Conservation (phyloP, 345 rosid species). For the Hypericum androsaemum region DNA sequence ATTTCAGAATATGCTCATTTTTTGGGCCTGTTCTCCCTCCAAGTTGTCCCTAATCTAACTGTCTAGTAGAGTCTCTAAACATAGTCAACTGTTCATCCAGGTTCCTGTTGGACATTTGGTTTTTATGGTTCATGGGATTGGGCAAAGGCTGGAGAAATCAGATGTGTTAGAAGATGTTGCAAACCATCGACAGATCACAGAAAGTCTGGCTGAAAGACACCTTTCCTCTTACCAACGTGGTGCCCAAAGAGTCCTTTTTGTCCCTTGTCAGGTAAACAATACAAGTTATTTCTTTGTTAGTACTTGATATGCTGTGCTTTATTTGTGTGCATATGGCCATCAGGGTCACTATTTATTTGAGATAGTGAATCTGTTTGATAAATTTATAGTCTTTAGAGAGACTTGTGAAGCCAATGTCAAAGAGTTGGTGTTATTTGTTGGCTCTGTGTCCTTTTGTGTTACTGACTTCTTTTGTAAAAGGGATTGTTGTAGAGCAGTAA, state of each 20-base stretch:
- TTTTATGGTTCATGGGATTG: slow-evolving; percentile 98
- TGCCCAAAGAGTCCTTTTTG: slow-evolving; percentile 77
- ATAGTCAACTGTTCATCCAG: slow-evolving; percentile 26
- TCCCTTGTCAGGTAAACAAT: slow-evolving; percentile 87
- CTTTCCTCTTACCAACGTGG: slow-evolving; percentile 60
- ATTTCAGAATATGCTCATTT: too few species aligned
- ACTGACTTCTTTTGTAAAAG: too few species aligned
- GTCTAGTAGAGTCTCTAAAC: too few species aligned
- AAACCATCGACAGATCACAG: slow-evolving; percentile 75
- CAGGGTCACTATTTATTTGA: not conserved
- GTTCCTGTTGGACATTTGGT: slow-evolving; percentile 94
- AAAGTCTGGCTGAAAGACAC: slow-evolving; percentile 64
- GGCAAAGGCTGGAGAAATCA: slow-evolving; percentile 95
- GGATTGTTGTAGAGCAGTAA: too few species aligned
- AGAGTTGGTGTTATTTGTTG: too few species aligned
- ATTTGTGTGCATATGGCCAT: not conserved
- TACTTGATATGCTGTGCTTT: not conserved
- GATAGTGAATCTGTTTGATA: too few species aligned
- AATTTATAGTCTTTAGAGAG: too few species aligned
- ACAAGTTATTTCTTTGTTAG: not conserved
- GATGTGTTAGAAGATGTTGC: slow-evolving; percentile 92
- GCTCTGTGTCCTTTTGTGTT: too few species aligned
- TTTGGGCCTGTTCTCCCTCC: too few species aligned
- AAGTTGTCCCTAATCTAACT: too few species aligned
- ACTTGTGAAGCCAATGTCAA: too few species aligned